A percentile compares a stretch with the other conserved stretches of the same genome.
phyloP scores from a whole-genome alignment of 805 yeast species.

The Candida tibetensis region DNA sequence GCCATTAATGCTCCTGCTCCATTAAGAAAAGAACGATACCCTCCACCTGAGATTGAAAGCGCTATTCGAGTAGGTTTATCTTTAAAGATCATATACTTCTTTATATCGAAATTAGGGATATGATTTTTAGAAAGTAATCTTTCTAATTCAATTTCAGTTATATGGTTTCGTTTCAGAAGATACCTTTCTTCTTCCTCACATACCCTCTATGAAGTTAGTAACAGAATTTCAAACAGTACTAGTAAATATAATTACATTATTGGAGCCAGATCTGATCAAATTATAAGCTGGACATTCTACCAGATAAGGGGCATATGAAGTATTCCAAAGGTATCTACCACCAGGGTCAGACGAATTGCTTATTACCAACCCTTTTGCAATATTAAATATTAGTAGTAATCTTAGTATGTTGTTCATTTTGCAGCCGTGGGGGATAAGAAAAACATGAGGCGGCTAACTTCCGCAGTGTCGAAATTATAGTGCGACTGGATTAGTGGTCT shows the following conservation, averaged over 20 bases:
- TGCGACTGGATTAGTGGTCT: too few species aligned
- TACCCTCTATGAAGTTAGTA: conserved; percentile 14
- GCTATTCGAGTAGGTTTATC: conserved; percentile 28
- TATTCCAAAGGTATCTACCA: conserved; percentile 3
- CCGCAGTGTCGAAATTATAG: too few species aligned
- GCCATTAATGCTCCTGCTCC: conserved; percentile 58
- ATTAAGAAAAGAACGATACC: conserved; percentile 57
- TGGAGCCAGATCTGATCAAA: conserved; percentile 17
- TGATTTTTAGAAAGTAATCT: conserved; percentile 26
- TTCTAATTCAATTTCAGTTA: conserved; percentile 27
- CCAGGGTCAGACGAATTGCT: neutral
- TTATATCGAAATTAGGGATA: conserved; percentile 33
- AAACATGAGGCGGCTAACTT: too few species aligned
- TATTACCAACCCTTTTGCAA: neutral
- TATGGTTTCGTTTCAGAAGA: conserved; percentile 23
- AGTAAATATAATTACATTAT: conserved; percentile 15
- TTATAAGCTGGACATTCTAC: conserved; percentile 21
- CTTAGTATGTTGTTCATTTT: too few species aligned
- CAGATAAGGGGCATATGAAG: conserved; percentile 26
- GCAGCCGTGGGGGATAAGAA: neutral
- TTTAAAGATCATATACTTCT: conserved; percentile 15
- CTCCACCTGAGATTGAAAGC: conserved; percentile 50
- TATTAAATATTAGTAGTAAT: too few species aligned
- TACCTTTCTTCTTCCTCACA: conserved; percentile 24
- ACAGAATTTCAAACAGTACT: neutral